Conservation (phyloP, 805 yeast species). For the Hanseniaspora meyeri region DNA sequence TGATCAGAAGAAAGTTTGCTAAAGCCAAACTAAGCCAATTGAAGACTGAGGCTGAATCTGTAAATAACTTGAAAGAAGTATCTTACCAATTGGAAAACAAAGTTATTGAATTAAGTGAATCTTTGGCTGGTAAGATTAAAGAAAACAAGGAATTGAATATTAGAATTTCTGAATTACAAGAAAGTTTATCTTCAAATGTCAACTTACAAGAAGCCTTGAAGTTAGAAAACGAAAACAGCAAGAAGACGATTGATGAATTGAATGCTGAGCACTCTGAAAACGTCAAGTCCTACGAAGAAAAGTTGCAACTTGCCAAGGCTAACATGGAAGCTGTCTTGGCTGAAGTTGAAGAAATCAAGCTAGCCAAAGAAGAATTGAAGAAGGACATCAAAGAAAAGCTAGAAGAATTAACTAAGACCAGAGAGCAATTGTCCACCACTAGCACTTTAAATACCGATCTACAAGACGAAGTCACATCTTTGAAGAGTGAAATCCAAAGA, state of each 20-base stretch:
- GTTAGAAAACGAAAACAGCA: conserved; percentile 43
- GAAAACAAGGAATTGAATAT: conserved; percentile 63
- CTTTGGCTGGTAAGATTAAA: conserved; percentile 61
- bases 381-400: conserved; percentile 50
- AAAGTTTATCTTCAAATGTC: conserved; percentile 42
- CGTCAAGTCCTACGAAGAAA: conserved; percentile 40
- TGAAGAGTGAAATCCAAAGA: conserved; percentile 38
- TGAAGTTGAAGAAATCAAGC: conserved; percentile 48
- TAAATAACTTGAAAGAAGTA: conserved; percentile 77
- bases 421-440: conserved; percentile 43
- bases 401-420: conserved; percentile 49
- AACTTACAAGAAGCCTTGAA: conserved; percentile 43
- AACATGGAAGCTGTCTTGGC: conserved; percentile 47
- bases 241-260: conserved; percentile 34
- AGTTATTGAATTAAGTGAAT: conserved; percentile 89
- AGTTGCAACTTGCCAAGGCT: conserved; percentile 41
- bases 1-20: conserved; percentile 67
- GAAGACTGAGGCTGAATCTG: conserved; percentile 84
- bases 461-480: conserved; percentile 42
- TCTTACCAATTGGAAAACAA: conserved; percentile 90
- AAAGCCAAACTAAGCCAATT: conserved; percentile 46
- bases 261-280: conserved; percentile 38
- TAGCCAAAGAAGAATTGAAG: conserved; percentile 50
- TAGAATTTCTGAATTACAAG: conserved; percentile 44
- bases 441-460: conserved; percentile 55